Percentiles rank a stretch among this genome's conserved stretches.
Evolutionary conservation across 2,329 filamentous ascomycete genomes (phyloP).

Genomic region (Fusarium anthophilum): DNA sequence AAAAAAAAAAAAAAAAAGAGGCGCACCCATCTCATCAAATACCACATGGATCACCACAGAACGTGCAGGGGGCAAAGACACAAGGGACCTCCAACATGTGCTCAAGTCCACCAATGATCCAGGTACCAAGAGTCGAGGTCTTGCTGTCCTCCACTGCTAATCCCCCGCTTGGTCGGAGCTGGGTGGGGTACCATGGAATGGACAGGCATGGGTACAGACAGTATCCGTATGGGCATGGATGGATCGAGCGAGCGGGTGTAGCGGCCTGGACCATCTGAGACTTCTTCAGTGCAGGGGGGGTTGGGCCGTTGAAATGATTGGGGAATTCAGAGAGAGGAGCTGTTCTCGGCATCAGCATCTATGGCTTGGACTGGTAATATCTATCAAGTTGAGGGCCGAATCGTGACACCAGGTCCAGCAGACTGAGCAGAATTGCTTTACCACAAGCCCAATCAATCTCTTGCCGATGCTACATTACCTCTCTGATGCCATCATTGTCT

Average conservation of each 20-base stretch:
- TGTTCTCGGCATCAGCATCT: not conserved
- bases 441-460: not conserved
- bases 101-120: slow-evolving; percentile 33
- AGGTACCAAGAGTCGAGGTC: slow-evolving; percentile 29
- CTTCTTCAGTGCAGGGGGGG: slow-evolving; percentile 13
- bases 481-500: slow-evolving; percentile 1
- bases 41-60: slow-evolving; percentile 15
- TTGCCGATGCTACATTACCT: not conserved
- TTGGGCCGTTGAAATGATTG: slow-evolving; percentile 2
- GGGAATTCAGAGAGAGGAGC: not conserved
- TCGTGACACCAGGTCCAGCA: not conserved
- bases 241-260: slow-evolving; percentile 20
- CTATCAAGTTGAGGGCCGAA: slow-evolving; percentile 8
- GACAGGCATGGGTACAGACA: not conserved
- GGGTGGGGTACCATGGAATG: slow-evolving; percentile 7
- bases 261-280: slow-evolving; percentile 33
- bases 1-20: not conserved
- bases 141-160: slow-evolving; percentile 11
- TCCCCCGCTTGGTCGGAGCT: slow-evolving; percentile 30
- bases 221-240: not conserved
- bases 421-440: not conserved
- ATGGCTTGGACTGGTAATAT: slow-evolving; percentile 2
- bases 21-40: slow-evolving; percentile 7
- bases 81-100: slow-evolving; percentile 34
- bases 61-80: not conserved